A percentile compares a stretch with the other conserved stretches of the same genome.
Conservation (phyloP, 352 stramenopile genomes). For the Globisporangium nagaii region DNA sequence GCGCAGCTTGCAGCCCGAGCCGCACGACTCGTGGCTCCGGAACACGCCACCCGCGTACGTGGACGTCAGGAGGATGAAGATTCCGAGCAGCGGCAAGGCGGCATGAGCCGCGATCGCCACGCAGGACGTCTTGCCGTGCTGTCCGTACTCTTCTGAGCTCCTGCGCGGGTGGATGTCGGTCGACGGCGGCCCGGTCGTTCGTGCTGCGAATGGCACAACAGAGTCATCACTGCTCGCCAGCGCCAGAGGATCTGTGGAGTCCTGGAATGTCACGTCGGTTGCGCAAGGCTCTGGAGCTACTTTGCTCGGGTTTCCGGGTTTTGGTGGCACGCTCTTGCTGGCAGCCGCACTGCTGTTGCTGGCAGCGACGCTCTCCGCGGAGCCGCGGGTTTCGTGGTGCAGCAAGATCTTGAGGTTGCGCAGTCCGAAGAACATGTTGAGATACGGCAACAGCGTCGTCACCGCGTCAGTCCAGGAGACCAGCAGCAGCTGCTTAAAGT, state of each 20-base stretch:
- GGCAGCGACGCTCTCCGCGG: not conserved
- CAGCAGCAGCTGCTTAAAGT: constrained; percentile 27
- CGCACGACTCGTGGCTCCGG: constrained; percentile 3
- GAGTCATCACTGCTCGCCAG: not conserved
- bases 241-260: not conserved
- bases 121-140: not conserved
- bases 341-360: not conserved
- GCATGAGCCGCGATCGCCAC: constrained; percentile 5
- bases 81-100: constrained; percentile 15
- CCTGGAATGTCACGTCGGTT: not conserved
- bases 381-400: constrained; percentile 2
- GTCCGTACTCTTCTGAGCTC: no score
- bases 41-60: constrained; percentile 11
- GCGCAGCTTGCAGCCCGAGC: constrained; percentile 18
- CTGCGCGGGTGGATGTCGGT: not conserved
- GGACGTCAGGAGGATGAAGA: constrained; percentile 13
- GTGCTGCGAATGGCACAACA: not conserved
- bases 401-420: constrained; percentile 24
- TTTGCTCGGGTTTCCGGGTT: not conserved
- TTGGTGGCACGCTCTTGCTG: not conserved
- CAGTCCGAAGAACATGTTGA: constrained; percentile 23
- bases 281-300: not conserved
- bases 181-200: not conserved
- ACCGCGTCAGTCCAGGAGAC: constrained; percentile 15
- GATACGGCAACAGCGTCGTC: constrained; percentile 20